Percentiles rank a stretch among this genome's conserved stretches.
Evolutionary conservation across 148 eudicot species (phyloP).

Genomic region (Rhododendron ferrugineum): DNA sequence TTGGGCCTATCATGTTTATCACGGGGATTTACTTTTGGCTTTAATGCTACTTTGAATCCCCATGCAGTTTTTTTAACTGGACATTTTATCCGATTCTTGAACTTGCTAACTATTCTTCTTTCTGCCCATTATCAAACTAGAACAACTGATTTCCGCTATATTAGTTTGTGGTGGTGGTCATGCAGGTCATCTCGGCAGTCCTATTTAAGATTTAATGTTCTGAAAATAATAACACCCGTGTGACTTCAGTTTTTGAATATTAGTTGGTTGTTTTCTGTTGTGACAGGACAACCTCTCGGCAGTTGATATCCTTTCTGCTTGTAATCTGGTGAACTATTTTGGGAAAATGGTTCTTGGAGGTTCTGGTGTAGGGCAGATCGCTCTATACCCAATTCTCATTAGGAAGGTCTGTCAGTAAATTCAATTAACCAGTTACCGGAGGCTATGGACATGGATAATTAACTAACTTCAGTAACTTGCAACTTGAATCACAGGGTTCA

Average conservation of each 20-base stretch:
- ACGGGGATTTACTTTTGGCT: neutral
- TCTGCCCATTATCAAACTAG: neutral
- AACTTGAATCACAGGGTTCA: constrained; percentile 51
- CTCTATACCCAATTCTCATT: constrained; percentile 83
- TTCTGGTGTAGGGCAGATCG: constrained; percentile 96
- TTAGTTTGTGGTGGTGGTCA: neutral
- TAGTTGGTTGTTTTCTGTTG: neutral
- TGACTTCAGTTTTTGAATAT: neutral
- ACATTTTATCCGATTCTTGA: neutral
- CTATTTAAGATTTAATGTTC: neutral
- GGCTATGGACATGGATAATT: neutral
- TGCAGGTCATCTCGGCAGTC: neutral
- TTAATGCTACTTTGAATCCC: neutral
- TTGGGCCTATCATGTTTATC: neutral
- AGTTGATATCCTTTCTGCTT: constrained; percentile 93
- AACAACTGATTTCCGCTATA: neutral
- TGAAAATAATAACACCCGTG: neutral
- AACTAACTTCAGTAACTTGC: neutral
- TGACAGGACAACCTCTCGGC: constrained; percentile 98
- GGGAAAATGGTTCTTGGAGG: constrained; percentile 98
- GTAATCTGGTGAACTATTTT: constrained; percentile 97
- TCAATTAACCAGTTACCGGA: constrained; percentile 3
- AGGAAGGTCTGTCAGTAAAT: constrained; percentile 54
- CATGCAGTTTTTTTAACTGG: neutral
- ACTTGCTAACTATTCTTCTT: neutral